Percentiles rank a stretch among this genome's conserved stretches.
Conservation (phyloP, 768 basidiomycete genomes). For the Leccinum rimulosum region DNA sequence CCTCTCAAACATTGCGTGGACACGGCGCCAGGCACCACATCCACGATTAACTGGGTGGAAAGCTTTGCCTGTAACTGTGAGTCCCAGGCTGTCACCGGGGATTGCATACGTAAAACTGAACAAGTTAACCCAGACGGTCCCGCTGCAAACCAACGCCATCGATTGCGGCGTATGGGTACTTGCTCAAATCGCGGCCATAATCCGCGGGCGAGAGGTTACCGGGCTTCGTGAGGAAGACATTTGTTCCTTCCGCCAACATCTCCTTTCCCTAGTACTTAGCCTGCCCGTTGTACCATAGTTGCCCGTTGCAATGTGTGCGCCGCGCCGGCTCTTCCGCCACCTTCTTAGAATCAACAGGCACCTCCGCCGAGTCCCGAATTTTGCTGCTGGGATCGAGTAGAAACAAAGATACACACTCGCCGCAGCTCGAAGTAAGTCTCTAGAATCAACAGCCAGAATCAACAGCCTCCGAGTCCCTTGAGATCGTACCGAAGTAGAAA, state of each 20-base stretch:
- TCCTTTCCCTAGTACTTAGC: neutral
- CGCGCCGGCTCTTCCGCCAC: too few relatives aligned
- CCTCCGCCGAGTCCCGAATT: too few relatives aligned
- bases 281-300: neutral
- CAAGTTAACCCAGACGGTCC: neutral
- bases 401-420: too few relatives aligned
- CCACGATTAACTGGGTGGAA: neutral
- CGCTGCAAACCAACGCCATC: neutral
- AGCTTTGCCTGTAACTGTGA: neutral
- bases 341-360: too few relatives aligned
- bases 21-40: too few relatives aligned
- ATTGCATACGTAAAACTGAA: neutral
- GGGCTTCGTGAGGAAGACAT: neutral
- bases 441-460: too few relatives aligned
- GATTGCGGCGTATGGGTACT: neutral
- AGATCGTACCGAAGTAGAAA: too few relatives aligned
- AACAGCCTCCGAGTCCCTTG: too few relatives aligned
- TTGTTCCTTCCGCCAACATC: neutral
- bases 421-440: too few relatives aligned
- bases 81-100: neutral
- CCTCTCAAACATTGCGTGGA: neutral
- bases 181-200: neutral
- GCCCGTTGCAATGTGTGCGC: too few relatives aligned
- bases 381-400: too few relatives aligned
- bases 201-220: neutral